phyloP scores from a whole-genome alignment of 1,139 yeast genomes.

The Wickerhamomyces sp. region DNA sequence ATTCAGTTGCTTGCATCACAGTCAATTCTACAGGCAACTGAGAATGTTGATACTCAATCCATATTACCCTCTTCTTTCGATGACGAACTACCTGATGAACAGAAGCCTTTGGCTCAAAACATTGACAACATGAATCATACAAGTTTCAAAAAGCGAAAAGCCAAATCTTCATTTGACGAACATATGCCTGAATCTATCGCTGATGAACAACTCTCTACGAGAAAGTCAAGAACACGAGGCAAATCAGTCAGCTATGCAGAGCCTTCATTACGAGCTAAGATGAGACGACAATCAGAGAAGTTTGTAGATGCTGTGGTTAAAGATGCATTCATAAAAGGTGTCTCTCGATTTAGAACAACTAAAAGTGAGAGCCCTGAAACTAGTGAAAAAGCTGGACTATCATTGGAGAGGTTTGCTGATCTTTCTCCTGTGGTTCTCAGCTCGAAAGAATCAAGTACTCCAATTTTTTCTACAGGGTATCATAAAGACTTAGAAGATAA shows the following conservation, averaged over 20 bases:
- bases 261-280: constrained; percentile 63
- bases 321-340: constrained; percentile 4
- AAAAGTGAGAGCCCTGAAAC: neutral
- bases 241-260: constrained; percentile 62
- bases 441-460: too few relatives aligned
- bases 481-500: too few relatives aligned
- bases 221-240: constrained; percentile 41
- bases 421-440: too few relatives aligned
- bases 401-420: too few relatives aligned
- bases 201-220: constrained; percentile 16
- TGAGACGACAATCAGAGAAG: constrained; percentile 64
- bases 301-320: constrained; percentile 48
- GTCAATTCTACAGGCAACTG: constrained; percentile 10
- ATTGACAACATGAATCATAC: constrained; percentile 23
- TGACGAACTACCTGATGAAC: constrained; percentile 17
- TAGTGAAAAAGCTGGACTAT: neutral
- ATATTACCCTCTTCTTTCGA: neutral
- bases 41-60: constrained; percentile 5
- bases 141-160: constrained; percentile 24
- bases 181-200: constrained; percentile 30
- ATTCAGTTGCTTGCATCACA: constrained; percentile 18
- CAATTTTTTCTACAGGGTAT: too few relatives aligned
- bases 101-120: constrained; percentile 16
- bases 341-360: neutral
- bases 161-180: constrained; percentile 31